Evolutionary conservation across 78 protist species (phyloP).

Genomic region (Guillardia theta): DNA sequence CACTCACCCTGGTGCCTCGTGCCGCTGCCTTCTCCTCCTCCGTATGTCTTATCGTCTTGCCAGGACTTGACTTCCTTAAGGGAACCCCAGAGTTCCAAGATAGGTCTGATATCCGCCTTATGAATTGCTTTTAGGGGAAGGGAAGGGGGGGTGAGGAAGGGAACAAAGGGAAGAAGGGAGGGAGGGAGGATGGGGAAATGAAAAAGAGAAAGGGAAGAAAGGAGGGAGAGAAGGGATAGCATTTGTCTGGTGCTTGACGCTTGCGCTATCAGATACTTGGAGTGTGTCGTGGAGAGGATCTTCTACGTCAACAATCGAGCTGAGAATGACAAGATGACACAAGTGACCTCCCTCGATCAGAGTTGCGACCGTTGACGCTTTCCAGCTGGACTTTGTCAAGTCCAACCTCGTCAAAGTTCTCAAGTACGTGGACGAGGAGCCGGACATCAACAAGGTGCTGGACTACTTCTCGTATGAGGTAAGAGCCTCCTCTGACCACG

Average conservation of each 20-base stretch:
- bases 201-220: too few relatives aligned
- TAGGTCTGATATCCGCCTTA: too few relatives aligned
- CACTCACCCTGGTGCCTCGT: not conserved
- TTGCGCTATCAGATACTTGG: not conserved
- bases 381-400: too few relatives aligned
- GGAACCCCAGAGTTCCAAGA: constrained; percentile 27
- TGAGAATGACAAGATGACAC: constrained; percentile 45
- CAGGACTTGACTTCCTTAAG: constrained; percentile 31
- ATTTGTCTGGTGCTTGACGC: not conserved
- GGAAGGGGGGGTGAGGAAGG: too few relatives aligned
- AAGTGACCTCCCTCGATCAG: too few relatives aligned
- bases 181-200: too few relatives aligned
- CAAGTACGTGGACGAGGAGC: constrained; percentile 57
- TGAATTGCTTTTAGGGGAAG: too few relatives aligned
- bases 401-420: too few relatives aligned
- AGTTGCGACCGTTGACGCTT: too few relatives aligned
- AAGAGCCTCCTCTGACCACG: too few relatives aligned
- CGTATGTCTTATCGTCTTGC: not conserved
- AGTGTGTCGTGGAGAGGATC: constrained; percentile 73
- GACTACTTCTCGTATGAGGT: constrained; percentile 89
- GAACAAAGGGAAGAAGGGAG: too few relatives aligned
- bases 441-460: constrained; percentile 78
- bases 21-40: too few relatives aligned
- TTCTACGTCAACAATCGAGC: constrained; percentile 64
- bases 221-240: not conserved